Percentiles rank a stretch among this genome's conserved stretches.
Conservation (phyloP, 2,329 filamentous ascomycete genomes). For the Huntiella omanensis region DNA sequence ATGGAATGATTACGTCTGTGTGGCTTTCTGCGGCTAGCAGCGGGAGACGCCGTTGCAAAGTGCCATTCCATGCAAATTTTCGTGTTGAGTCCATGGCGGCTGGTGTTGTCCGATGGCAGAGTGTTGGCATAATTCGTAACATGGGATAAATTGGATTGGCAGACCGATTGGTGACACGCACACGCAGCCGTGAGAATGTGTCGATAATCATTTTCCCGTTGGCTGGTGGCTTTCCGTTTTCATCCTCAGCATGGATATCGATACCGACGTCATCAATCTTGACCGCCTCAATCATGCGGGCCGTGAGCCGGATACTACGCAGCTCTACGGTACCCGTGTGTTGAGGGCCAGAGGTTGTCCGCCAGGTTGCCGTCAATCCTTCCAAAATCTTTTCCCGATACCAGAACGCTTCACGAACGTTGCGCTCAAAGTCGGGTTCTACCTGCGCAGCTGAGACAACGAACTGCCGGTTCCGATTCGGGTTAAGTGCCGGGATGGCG, state of each 20-base stretch:
- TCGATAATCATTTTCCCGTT: constrained; percentile 20
- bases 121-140: constrained; percentile 56
- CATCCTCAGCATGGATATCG: constrained; percentile 19
- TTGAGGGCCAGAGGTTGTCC: constrained; percentile 28
- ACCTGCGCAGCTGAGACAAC: constrained; percentile 68
- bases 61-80: constrained; percentile 70
- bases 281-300: constrained; percentile 67
- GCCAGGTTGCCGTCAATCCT: constrained; percentile 53
- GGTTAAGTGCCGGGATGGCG: constrained; percentile 62
- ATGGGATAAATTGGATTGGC: constrained; percentile 48
- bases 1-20: constrained; percentile 45
- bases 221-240: constrained; percentile 11
- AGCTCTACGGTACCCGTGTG: constrained; percentile 56
- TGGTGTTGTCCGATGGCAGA: constrained; percentile 52
- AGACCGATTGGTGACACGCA: constrained; percentile 60
- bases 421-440: constrained; percentile 59
- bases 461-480: constrained; percentile 73
- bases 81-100: constrained; percentile 65
- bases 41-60: constrained; percentile 56
- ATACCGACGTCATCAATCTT: constrained; percentile 63
- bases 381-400: constrained; percentile 68
- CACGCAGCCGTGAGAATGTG: constrained; percentile 47
- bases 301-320: constrained; percentile 51
- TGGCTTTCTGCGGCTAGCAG: constrained; percentile 37
- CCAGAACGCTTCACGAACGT: constrained; percentile 74